These are phyloP conservation scores for Solanum sitiens DNA, from an alignment of 257 asterid species.

Conservation along the genomic window DNA sequence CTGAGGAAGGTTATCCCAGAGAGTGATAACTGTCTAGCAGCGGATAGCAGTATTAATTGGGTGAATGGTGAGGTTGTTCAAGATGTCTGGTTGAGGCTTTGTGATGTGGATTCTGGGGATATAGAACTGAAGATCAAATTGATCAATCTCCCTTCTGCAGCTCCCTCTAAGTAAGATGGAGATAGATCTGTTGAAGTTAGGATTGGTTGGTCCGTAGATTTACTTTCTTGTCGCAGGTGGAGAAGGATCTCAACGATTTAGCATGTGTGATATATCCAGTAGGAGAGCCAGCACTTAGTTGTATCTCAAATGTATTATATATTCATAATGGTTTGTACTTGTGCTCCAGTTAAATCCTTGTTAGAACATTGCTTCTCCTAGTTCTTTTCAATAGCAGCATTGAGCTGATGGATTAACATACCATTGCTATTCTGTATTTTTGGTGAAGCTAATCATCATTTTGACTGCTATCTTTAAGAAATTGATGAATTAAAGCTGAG, in stretches of 20 bases:
- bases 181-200: not conserved
- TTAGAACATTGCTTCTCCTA: not conserved
- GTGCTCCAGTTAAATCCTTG: not conserved
- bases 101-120: constrained; percentile 38
- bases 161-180: constrained; percentile 9
- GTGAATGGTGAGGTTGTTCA: constrained; percentile 29
- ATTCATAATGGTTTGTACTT: not conserved
- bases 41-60: constrained; percentile 29
- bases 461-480: not conserved
- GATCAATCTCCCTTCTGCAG: constrained; percentile 12
- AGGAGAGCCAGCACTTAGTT: not conserved
- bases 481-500: not conserved
- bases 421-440: not conserved
- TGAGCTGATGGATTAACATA: not conserved
- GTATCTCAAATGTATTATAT: not conserved
- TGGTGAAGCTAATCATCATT: not conserved
- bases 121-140: constrained; percentile 28
- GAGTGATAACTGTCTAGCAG: constrained; percentile 35
- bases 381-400: not conserved
- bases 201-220: not conserved
- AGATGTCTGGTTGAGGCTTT: constrained; percentile 35
- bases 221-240: not conserved
- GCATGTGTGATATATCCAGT: not conserved
- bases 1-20: constrained; percentile 39
- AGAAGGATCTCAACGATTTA: not conserved